Percentiles rank a stretch among this genome's conserved stretches.
phyloP scores from a whole-genome alignment of 2,329 filamentous ascomycete genomes.

The Cercospora janseana region DNA sequence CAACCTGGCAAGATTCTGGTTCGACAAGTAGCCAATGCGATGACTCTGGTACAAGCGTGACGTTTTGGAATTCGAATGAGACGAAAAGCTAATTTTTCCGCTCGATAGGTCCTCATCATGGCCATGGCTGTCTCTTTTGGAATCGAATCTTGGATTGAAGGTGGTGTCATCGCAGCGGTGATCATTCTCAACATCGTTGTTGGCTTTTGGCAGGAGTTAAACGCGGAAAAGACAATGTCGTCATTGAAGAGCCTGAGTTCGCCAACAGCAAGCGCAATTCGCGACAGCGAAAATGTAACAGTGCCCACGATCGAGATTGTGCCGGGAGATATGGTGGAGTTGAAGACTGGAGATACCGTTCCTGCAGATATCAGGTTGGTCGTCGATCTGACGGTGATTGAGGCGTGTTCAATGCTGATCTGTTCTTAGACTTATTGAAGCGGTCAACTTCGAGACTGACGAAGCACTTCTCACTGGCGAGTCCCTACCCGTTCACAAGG shows the following conservation, averaged over 20 bases:
- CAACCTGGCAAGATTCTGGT: conserved; percentile 69
- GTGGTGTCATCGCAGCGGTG: conserved; percentile 47
- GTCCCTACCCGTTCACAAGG: conserved; percentile 66
- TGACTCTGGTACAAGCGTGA: conserved; percentile 54
- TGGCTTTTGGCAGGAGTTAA: conserved; percentile 48
- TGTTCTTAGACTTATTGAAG: conserved; percentile 39
- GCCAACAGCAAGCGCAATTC: conserved; percentile 46
- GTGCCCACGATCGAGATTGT: conserved; percentile 46
- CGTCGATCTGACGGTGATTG: not conserved
- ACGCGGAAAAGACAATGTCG: conserved; percentile 51
- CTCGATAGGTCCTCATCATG: conserved; percentile 48
- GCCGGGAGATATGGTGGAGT: conserved; percentile 47
- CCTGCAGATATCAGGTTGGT: conserved; percentile 44
- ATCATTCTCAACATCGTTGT: conserved; percentile 47
- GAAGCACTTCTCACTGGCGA: conserved; percentile 72
- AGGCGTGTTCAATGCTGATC: not conserved
- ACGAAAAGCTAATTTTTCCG: conserved; percentile 13
- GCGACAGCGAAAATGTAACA: conserved; percentile 44
- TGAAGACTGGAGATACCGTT: conserved; percentile 49
- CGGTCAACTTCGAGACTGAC: conserved; percentile 57
- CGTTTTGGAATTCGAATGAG: conserved; percentile 4
- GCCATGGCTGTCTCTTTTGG: conserved; percentile 49
- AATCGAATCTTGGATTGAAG: conserved; percentile 49
- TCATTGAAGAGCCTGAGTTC: conserved; percentile 47
- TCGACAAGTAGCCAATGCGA: conserved; percentile 71